Conservation (phyloP, 306 rosid genomes). For the Medicago truncatula region MtrunA17r5.0-ANR NC_053048.1:39107501-39108000, state of each 20-base stretch:
- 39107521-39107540: slow-evolving; percentile 75
- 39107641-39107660: slow-evolving; percentile 75
- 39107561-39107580: slow-evolving; percentile 76
- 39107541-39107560: slow-evolving; percentile 76
- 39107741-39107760: slow-evolving; percentile 90
- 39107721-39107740: slow-evolving; percentile 66
- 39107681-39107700: slow-evolving; percentile 84
- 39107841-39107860: slow-evolving; percentile 62
- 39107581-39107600: slow-evolving; percentile 74
- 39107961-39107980: slow-evolving; percentile 63
- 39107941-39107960: slow-evolving; percentile 63
- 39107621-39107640: slow-evolving; percentile 65
- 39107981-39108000: slow-evolving; percentile 86
- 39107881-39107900: slow-evolving; percentile 77
- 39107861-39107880: slow-evolving; percentile 81
- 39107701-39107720: slow-evolving; percentile 60
- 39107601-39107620: slow-evolving; percentile 66
- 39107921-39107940: slow-evolving; percentile 61
- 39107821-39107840: slow-evolving; percentile 83
- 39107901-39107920: slow-evolving; percentile 62
- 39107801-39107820: slow-evolving; percentile 67
- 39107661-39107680: slow-evolving; percentile 80
- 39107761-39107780: slow-evolving; percentile 89
- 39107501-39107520: slow-evolving; percentile 62
- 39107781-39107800: slow-evolving; percentile 55